Conservation (phyloP, 1,284 basidiomycete species). For the Boletus semigastroideus region DNA sequence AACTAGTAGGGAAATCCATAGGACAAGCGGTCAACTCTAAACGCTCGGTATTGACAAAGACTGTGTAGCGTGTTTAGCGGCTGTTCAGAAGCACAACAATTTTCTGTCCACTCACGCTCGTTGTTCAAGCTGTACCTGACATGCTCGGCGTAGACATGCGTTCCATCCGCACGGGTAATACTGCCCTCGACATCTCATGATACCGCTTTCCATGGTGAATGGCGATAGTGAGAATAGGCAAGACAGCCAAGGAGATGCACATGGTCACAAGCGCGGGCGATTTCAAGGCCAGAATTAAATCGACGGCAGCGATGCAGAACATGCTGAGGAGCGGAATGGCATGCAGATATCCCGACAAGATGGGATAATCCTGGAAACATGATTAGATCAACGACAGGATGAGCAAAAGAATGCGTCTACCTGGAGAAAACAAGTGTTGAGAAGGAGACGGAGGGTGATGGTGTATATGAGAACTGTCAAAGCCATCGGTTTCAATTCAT, state of each 20-base stretch:
- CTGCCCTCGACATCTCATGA: neutral
- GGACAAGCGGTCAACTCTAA: too few species aligned
- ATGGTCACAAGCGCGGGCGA: slow-evolving; percentile 10
- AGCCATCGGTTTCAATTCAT: slow-evolving; percentile 2
- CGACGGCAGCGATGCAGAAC: slow-evolving; percentile 14
- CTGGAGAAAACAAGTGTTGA: too few species aligned
- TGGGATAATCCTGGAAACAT: neutral
- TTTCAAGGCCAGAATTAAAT: slow-evolving; percentile 5
- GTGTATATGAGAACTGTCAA: too few species aligned
- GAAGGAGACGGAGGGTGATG: too few species aligned
- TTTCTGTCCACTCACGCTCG: neutral
- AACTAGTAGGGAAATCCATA: too few species aligned
- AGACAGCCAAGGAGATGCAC: slow-evolving; percentile 5
- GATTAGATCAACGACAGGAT: neutral
- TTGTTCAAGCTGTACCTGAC: neutral
- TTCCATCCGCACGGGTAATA: neutral
- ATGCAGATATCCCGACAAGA: slow-evolving; percentile 17
- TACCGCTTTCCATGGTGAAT: slow-evolving; percentile 1
- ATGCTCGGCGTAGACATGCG: too few species aligned
- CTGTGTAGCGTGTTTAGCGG: too few species aligned
- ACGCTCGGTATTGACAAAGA: too few species aligned
- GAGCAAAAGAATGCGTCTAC: too few species aligned
- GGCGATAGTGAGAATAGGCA: slow-evolving; percentile 7
- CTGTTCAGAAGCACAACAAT: too few species aligned
- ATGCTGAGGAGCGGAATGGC: slow-evolving; percentile 16